Conservation (phyloP, 2,329 filamentous ascomycete genomes). For the Hymenoscyphus linearis region DNA sequence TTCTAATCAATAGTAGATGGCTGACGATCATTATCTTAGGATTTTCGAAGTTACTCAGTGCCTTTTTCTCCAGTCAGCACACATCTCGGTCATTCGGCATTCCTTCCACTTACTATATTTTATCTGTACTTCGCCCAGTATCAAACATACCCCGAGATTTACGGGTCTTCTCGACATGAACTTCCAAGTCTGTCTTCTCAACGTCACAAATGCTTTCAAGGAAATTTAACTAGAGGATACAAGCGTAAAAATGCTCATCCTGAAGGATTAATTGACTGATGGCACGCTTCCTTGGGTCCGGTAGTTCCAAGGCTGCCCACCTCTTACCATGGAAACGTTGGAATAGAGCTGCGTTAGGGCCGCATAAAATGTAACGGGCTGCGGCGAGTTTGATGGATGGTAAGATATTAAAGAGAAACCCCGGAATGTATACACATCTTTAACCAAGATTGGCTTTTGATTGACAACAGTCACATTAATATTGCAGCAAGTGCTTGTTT, state of each 20-base stretch:
- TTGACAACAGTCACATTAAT: not conserved
- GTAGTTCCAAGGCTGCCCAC: conserved; percentile 1
- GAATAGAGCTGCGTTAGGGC: not conserved
- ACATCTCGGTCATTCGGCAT: not conserved
- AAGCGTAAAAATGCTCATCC: conserved; percentile 1
- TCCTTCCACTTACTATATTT: not conserved
- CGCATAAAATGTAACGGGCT: not conserved
- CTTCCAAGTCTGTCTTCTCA: not conserved
- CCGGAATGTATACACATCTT: not conserved
- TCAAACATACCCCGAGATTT: not conserved
- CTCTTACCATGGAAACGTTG: not conserved
- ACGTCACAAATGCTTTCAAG: not conserved
- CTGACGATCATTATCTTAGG: not conserved
- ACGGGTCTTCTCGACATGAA: not conserved
- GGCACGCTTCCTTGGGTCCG: conserved; percentile 2
- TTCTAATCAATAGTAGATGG: not conserved
- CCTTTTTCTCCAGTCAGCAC: not conserved
- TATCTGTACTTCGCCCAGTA: not conserved
- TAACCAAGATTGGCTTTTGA: not conserved
- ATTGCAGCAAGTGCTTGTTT: not conserved
- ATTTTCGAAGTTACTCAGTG: not conserved
- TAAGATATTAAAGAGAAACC: not conserved
- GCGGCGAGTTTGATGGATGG: conserved; percentile 1
- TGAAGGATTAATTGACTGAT: conserved; percentile 4
- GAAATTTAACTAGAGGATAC: not conserved